phyloP scores from a whole-genome alignment of 2,329 filamentous ascomycete species.

The Bipolaris gigantea region DNA sequence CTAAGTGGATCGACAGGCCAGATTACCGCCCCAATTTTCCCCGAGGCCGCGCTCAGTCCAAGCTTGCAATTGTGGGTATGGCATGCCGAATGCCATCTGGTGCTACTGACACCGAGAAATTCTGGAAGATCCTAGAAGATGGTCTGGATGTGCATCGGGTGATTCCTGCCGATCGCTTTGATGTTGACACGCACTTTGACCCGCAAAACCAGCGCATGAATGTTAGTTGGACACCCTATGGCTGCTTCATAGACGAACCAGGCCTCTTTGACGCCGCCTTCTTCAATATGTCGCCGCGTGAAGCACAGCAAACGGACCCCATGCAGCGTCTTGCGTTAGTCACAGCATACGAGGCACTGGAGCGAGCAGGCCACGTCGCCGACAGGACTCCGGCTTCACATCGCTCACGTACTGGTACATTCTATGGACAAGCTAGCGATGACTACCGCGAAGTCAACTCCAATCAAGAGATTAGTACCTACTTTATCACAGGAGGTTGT shows the following conservation, averaged over 20 bases:
- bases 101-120: conserved; percentile 68
- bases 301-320: conserved; percentile 78
- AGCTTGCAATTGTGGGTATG: conserved; percentile 84
- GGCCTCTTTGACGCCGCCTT: conserved; percentile 79
- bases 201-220: conserved; percentile 72
- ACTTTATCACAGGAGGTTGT: conserved; percentile 57
- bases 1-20: neutral
- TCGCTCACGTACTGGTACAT: conserved; percentile 67
- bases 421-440: conserved; percentile 74
- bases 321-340: conserved; percentile 76
- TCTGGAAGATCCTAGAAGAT: conserved; percentile 75
- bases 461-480: conserved; percentile 51
- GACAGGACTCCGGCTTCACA: conserved; percentile 70
- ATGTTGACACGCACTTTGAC: conserved; percentile 70
- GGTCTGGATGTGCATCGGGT: conserved; percentile 73
- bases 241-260: conserved; percentile 75
- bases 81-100: conserved; percentile 71
- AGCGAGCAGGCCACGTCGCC: conserved; percentile 76
- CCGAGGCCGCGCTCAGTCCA: conserved; percentile 37
- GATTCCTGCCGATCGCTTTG: conserved; percentile 71
- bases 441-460: conserved; percentile 72
- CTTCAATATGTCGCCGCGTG: conserved; percentile 84
- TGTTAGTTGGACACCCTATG: conserved; percentile 74
- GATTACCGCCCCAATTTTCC: neutral
- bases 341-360: conserved; percentile 78